Evolutionary conservation across 495 filamentous ascomycete species (phyloP).

Genomic region (Talaromyces trachyspermus): DNA sequence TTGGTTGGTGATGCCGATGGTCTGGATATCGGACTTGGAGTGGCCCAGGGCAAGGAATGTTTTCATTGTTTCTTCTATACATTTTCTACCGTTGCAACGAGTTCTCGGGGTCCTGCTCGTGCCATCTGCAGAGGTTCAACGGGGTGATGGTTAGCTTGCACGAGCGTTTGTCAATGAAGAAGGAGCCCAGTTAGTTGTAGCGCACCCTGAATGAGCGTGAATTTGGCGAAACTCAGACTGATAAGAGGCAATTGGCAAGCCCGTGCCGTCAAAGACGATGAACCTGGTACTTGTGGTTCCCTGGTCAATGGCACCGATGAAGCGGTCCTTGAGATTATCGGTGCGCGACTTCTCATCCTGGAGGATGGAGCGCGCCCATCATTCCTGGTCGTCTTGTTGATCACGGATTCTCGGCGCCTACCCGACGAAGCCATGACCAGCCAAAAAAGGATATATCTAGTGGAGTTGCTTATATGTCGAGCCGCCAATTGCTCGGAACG

Average conservation of each 20-base stretch:
- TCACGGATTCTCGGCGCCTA: constrained; percentile 12
- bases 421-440: constrained; percentile 1
- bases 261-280: constrained; percentile 75
- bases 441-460: not conserved
- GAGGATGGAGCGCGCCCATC: constrained; percentile 39
- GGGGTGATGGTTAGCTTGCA: not conserved
- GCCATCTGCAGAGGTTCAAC: constrained; percentile 63
- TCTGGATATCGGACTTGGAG: constrained; percentile 60
- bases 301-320: constrained; percentile 79
- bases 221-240: constrained; percentile 87
- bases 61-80: constrained; percentile 70
- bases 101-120: constrained; percentile 84
- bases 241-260: constrained; percentile 75
- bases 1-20: constrained; percentile 91
- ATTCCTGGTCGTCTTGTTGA: constrained; percentile 24
- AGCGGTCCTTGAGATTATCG: constrained; percentile 33
- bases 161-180: not conserved
- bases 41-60: constrained; percentile 63
- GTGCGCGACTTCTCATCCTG: constrained; percentile 27
- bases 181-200: constrained; percentile 10
- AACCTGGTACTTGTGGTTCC: constrained; percentile 92
- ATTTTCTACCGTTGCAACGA: constrained; percentile 73
- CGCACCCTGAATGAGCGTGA: constrained; percentile 85
- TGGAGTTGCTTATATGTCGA: not conserved
- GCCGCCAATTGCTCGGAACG: no score